Base-by-base conservation (phyloP, 345 rosid species). In the Populus ilicifolia region DNA sequence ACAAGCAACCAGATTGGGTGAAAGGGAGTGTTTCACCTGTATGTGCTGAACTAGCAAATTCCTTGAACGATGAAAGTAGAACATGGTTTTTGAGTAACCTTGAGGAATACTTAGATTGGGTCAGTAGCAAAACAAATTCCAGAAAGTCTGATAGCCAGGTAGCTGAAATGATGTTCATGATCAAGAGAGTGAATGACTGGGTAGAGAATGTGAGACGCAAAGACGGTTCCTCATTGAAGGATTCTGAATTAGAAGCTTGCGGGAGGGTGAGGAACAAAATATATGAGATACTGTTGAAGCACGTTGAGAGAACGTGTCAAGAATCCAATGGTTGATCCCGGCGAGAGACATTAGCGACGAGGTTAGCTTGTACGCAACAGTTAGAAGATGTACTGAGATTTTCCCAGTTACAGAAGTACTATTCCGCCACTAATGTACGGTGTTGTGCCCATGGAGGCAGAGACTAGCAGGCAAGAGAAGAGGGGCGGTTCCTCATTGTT, bases 101-200 rank as follows among this genome's bases (percentile, higher is more conserved):
- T 70, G 97, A 93, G 82, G 88, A 83, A 20, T 87, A 86, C 72
- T 48, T 91, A 48, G 90, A 91, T 62, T 82, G 84, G 74, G 85
- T 90, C 25, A 59, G 81, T 5, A 75, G 72, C 41, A 75, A 67
- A 69, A 71, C 76, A 59, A 72, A 74, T 67, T 80, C 82, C 13
- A 76, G 70, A 59, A 75, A 85, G 43, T 75, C 84, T 16, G 88
- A 86, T 77, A 74, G 77, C 25, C 84, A 85, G 69, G 84, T 84
- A 43, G 85, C 84, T 16, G 88, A 83, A 59, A 84, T 77, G 38
- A 85, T 93, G 96, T 79, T 46, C 63, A 88, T 68, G 79, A 83
- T 90, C n/a, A 91, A 90, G 86, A 81, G 84, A 79, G 83, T 91
- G 75, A 87, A 85, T 77, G 90, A 89, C 59, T 90, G 90, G 92